phyloP scores from a whole-genome alignment of 768 basidiomycete species.

The Pulveroboletus sp. region DNA sequence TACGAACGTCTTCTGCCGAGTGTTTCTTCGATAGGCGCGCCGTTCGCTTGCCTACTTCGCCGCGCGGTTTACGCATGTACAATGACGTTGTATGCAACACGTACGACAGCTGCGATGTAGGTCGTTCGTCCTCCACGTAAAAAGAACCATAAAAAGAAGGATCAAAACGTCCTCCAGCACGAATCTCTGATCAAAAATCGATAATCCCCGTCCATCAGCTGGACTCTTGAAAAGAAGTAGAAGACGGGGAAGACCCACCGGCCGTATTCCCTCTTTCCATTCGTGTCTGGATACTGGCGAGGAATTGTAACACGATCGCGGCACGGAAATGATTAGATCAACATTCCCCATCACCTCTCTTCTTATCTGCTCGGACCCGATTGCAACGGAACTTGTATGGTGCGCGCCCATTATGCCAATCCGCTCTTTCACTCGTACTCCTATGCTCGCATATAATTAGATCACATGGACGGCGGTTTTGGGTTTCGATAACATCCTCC shows the following conservation, averaged over 20 bases:
- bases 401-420: background rate
- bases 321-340: conserved; percentile 11
- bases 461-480: background rate
- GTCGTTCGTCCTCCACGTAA: conserved; percentile 21
- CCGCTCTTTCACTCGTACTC: background rate
- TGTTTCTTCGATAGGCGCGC: conserved; percentile 1
- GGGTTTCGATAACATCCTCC: background rate
- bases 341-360: conserved; percentile 4
- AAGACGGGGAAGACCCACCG: conserved; percentile 2
- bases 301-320: background rate
- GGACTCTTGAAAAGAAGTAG: conserved; percentile 2
- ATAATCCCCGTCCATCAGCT: conserved; percentile 9
- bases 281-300: background rate
- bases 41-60: conserved; percentile 5
- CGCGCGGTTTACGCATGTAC: conserved; percentile 21
- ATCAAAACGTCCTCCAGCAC: conserved; percentile 3
- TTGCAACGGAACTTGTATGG: background rate
- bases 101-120: conserved; percentile 5
- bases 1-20: background rate
- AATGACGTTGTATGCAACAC: conserved; percentile 18
- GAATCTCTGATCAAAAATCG: conserved; percentile 6
- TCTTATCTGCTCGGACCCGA: conserved; percentile 14
- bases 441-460: conserved; percentile 9
- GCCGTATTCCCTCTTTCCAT: conserved; percentile 6
- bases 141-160: conserved; percentile 8